Base-by-base conservation (phyloP, 2,329 filamentous ascomycete genomes). In the Thelonectria rubi region DNA sequence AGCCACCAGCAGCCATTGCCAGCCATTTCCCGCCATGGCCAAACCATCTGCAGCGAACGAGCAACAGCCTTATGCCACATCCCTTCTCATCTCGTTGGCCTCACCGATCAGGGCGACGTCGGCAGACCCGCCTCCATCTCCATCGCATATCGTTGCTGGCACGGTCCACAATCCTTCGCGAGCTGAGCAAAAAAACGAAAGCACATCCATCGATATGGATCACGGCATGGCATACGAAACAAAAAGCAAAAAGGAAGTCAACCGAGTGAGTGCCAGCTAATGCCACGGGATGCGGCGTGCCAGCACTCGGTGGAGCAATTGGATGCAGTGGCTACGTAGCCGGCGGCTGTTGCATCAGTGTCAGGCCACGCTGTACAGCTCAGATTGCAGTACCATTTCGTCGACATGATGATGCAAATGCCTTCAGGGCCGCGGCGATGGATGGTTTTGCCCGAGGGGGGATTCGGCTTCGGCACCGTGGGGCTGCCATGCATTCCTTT, bases 181-280 rank as follows among this genome's bases (percentile, higher is more conserved):
- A 30, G 26, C 65, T 71, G 63, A 64, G 42, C 55, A 55, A 60
- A 54, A 67, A 69, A 69, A 63, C 69, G 67, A 69, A 60, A 49
- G 68, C 60, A 30, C 32, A 14, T 34, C 21, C 21, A 24, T 34
- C 15, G 6, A 56, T 40, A 66, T 53, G 58, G 59, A 50, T 51
- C 64, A 58, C 62, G 45, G 60, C 15, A 61, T 50, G 56, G 57
- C 52, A 51, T 55, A 56, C 58, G 55, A 50, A 61, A 58, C 58
- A 47, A 48, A 37, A 42, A 39, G 49, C 32, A 63, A 59, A 43
- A 63, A 56, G 56, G 47, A 64, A 54, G 54, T 64, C 34, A 59
- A 55, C 57, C 47, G 50, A 34, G 47, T 34, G 15, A 30, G 26
- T 30, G 26, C 14, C 21, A 26, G 45, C 45, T 15, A 47, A 30